phyloP scores from a whole-genome alignment of 257 asterid genomes.

The Solanum chmielewskii region DNA sequence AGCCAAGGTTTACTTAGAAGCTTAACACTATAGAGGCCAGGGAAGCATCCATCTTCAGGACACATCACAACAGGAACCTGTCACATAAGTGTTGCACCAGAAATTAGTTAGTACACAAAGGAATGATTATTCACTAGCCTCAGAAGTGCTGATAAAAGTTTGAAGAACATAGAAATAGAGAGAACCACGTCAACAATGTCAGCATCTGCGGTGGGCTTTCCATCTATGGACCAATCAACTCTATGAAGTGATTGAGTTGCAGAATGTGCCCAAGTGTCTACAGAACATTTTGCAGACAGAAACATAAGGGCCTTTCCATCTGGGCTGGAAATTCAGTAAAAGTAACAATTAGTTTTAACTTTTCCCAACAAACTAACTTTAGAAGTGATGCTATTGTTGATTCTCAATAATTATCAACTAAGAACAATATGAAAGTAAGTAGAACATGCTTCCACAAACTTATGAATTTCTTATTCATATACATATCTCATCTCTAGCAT shows the following conservation, averaged over 20 bases:
- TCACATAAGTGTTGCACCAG: background rate
- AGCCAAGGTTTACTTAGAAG: slow-evolving; percentile 68
- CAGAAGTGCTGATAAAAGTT: background rate
- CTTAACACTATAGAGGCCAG: slow-evolving; percentile 59
- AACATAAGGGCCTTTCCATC: slow-evolving; percentile 69
- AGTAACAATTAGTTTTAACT: background rate
- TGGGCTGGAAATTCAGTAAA: slow-evolving; percentile 44
- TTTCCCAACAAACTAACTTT: background rate
- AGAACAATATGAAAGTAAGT: background rate
- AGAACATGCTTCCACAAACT: background rate
- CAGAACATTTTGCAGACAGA: slow-evolving; percentile 64
- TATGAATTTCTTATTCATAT: background rate
- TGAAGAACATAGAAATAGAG: background rate
- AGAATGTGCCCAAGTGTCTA: slow-evolving; percentile 74
- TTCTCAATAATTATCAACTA: background rate
- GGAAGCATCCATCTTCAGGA: slow-evolving; percentile 76
- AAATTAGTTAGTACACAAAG: background rate
- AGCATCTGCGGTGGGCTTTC: slow-evolving; percentile 29
- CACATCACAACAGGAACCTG: slow-evolving; percentile 79
- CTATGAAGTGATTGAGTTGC: slow-evolving; percentile 84
- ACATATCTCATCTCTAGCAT: background rate
- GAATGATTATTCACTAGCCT: background rate
- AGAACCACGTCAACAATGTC: slow-evolving; percentile 63
- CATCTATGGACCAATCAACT: slow-evolving; percentile 66
- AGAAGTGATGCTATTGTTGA: background rate